Evolutionary conservation across 352 stramenopile genomes (phyloP).

Genomic region (Peronospora tabacina): DNA sequence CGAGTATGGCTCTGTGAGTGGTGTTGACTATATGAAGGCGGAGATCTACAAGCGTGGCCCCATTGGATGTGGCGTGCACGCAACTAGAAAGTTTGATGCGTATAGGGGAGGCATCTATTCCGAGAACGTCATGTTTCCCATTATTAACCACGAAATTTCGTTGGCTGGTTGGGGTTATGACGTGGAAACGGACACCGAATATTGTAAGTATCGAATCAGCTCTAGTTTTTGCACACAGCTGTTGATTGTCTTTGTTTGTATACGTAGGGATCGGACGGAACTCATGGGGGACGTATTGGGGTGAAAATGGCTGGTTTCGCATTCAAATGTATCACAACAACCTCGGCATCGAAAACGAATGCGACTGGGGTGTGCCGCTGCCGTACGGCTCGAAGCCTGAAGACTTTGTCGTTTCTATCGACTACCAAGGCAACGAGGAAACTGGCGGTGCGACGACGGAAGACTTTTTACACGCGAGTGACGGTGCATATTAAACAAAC

Average conservation of each 20-base stretch:
- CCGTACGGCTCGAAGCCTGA: slow-evolving; percentile 65
- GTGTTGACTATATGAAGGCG: slow-evolving; percentile 85
- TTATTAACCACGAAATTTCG: slow-evolving; percentile 88
- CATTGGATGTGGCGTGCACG: slow-evolving; percentile 84
- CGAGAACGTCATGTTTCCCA: slow-evolving; percentile 69
- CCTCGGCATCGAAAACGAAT: slow-evolving; percentile 83
- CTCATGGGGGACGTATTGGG: slow-evolving; percentile 90
- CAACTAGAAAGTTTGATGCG: slow-evolving; percentile 76
- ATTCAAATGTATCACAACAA: slow-evolving; percentile 89
- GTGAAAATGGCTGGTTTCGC: slow-evolving; percentile 89
- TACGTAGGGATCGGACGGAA: slow-evolving; percentile 82
- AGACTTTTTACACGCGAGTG: slow-evolving; percentile 17
- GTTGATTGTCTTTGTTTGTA: slow-evolving; percentile 2
- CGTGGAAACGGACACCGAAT: slow-evolving; percentile 81
- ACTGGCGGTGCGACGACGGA: slow-evolving; percentile 1
- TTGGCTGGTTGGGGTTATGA: slow-evolving; percentile 84
- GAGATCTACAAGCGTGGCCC: slow-evolving; percentile 89
- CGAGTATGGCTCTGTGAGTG: slow-evolving; percentile 85
- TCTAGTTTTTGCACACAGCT: not conserved
- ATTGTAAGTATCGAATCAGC: slow-evolving; percentile 46
- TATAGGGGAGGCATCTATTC: slow-evolving; percentile 81
- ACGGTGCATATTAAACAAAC: slow-evolving; percentile 8
- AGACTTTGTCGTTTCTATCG: slow-evolving; percentile 30
- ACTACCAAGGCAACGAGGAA: slow-evolving; percentile 24
- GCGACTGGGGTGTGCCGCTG: slow-evolving; percentile 84